Conservation (phyloP, 257 asterid genomes). For the Gynochthodes officinalis region DNA sequence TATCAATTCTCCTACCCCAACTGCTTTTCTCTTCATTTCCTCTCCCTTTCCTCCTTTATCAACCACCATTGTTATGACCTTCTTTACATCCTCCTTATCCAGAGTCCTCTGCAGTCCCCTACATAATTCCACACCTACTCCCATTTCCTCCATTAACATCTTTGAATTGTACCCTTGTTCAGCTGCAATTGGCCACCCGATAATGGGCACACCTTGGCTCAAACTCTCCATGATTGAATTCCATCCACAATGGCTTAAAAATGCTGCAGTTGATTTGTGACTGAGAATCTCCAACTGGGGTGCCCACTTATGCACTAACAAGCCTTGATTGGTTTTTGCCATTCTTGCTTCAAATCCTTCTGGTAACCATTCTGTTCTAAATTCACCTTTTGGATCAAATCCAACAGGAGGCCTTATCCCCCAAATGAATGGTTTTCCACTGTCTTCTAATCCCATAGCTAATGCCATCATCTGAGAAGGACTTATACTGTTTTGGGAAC, state of each 20-base stretch:
- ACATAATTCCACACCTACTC: conserved; percentile 61
- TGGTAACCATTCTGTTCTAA: conserved; percentile 73
- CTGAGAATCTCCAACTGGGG: conserved; percentile 85
- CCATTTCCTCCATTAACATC: conserved; percentile 81
- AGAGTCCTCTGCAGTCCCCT: conserved; percentile 41
- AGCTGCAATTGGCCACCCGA: conserved; percentile 94
- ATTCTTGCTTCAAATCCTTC: conserved; percentile 45
- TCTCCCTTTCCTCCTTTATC: conserved; percentile 44
- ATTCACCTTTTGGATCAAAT: conserved; percentile 43
- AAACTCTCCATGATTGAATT: conserved; percentile 76
- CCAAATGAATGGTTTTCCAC: conserved; percentile 68
- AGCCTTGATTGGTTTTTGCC: conserved; percentile 33
- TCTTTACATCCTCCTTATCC: conserved; percentile 54
- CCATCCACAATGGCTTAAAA: conserved; percentile 94
- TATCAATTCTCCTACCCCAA: conserved; percentile 44
- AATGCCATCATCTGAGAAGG: conserved; percentile 77
- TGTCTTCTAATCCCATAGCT: conserved; percentile 69
- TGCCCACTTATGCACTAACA: conserved; percentile 83
- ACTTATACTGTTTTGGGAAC: conserved; percentile 86
- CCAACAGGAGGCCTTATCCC: conserved; percentile 76
- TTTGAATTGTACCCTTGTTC: conserved; percentile 86
- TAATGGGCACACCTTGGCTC: conserved; percentile 87
- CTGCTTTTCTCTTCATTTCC: conserved; percentile 66
- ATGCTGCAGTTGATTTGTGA: conserved; percentile 65
- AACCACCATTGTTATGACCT: conserved; percentile 51